Evolutionary conservation across 106 monocot genomes (phyloP).

Genomic region (Xerophyta viscosa): DNA sequence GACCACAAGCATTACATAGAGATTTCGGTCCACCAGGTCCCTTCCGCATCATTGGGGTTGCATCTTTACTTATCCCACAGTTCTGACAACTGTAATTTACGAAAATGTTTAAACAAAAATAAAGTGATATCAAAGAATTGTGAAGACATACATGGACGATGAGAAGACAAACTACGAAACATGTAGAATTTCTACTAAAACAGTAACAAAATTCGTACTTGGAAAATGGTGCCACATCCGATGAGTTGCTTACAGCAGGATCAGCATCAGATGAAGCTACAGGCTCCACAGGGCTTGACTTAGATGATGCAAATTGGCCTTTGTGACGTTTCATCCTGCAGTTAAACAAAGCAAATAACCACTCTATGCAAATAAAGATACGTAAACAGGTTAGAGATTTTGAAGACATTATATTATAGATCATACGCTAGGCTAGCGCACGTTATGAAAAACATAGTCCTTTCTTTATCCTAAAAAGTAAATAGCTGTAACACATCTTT

Average conservation of each 20-base stretch:
- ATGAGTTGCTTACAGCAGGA: conserved; percentile 7
- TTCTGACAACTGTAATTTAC: conserved; percentile 30
- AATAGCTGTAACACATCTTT: too few relatives aligned
- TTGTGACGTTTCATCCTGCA: conserved; percentile 40
- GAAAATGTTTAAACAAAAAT: neutral
- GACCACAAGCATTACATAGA: conserved; percentile 47
- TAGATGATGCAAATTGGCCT: conserved; percentile 52
- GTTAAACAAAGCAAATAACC: neutral
- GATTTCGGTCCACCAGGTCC: conserved; percentile 43
- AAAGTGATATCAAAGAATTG: neutral
- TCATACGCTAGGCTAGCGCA: too few relatives aligned
- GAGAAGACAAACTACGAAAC: neutral
- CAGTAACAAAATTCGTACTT: conserved; percentile 13
- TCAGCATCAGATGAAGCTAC: conserved; percentile 9
- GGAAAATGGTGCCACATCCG: conserved; percentile 10
- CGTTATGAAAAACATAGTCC: too few relatives aligned
- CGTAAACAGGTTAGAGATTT: too few relatives aligned
- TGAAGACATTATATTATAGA: too few relatives aligned
- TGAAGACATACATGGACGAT: too few relatives aligned
- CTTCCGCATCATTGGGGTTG: conserved; percentile 52
- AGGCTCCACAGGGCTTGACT: conserved; percentile 18
- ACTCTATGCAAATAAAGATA: too few relatives aligned
- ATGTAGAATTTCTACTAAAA: neutral
- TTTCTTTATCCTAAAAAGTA: too few relatives aligned
- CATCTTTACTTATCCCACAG: conserved; percentile 23